Evolutionary conservation across 768 basidiomycete species (phyloP).

Genomic region (Obba rivulosa): DNA sequence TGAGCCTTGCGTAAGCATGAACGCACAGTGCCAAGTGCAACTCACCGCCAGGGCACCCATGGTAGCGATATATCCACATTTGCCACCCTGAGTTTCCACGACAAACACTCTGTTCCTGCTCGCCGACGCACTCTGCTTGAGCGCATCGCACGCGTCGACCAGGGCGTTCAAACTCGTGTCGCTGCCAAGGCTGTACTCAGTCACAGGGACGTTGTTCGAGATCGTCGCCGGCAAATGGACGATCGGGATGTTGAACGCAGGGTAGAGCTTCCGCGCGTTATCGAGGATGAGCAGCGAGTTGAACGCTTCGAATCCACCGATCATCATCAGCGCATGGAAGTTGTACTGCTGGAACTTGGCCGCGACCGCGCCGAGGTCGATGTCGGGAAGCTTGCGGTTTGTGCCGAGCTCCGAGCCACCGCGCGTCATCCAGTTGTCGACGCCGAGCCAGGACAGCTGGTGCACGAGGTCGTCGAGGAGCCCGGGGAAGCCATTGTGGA

Average conservation of each 20-base stretch:
- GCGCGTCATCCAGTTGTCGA: slow-evolving; percentile 93
- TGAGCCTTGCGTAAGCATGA: not conserved
- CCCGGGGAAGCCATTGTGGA: slow-evolving; percentile 96
- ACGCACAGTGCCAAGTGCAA: slow-evolving; percentile 9
- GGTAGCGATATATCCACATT: slow-evolving; percentile 92
- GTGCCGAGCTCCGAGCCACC: slow-evolving; percentile 98
- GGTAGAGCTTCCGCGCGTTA: slow-evolving; percentile 75
- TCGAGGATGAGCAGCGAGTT: slow-evolving; percentile 73
- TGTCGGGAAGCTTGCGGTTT: slow-evolving; percentile 82
- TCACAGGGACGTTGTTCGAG: slow-evolving; percentile 97
- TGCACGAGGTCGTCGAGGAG: slow-evolving; percentile 84
- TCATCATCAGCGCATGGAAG: slow-evolving; percentile 77
- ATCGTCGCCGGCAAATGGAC: slow-evolving; percentile 94
- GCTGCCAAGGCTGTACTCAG: slow-evolving; percentile 91
- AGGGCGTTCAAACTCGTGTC: slow-evolving; percentile 98
- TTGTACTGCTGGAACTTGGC: slow-evolving; percentile 84
- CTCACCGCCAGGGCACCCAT: slow-evolving; percentile 93
- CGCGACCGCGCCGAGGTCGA: slow-evolving; percentile 85
- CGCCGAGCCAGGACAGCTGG: slow-evolving; percentile 91
- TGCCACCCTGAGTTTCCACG: slow-evolving; percentile 96
- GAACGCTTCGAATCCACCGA: slow-evolving; percentile 97
- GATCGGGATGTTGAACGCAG: slow-evolving; percentile 93
- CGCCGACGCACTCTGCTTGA: slow-evolving; percentile 97
- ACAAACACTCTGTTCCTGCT: slow-evolving; percentile 96
- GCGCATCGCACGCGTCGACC: slow-evolving; percentile 96